Base-by-base conservation (phyloP, 495 filamentous ascomycete genomes). In the Trichoderma gamsii region DNA sequence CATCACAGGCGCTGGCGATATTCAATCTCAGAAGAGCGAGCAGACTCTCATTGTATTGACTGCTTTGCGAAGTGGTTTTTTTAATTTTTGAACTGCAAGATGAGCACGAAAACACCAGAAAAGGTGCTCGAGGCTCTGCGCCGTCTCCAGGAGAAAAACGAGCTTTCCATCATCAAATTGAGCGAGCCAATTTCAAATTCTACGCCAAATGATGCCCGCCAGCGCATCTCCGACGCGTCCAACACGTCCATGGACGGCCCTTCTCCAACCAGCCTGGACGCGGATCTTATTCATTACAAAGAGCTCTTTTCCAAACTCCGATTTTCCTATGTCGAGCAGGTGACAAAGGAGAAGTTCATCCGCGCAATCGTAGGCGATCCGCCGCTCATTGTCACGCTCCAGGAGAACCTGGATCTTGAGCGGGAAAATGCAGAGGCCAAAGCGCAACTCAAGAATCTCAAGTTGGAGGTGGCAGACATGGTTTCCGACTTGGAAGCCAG, bases 231-330 rank as follows among this genome's bases (percentile, higher is more conserved):
- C 6, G 90, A 92, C 78, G 84, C 87, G 38, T 92, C 90, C 32
- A 79, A 78, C 68, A 78, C 84, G 32, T 82, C 86, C 11, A 80
- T 90, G 68, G 88, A 90, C 64, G 85, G 87, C 65, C 85, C 88
- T 0, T 91, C 89, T 18, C 90, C 92, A 0, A 86, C 88, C 11
- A 89, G 86, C 16, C 83, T 97, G 6, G 89, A 92, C 70, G 91
- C 91, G 35, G 93, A 97, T 76, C 81, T 97, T n/a, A 81, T 85
- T 65, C 93, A 97, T 76, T 97, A 97, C 78, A 90, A 90, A 72
- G 95, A 97, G 79, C 86, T 98, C 38, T 98, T 97, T 78, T 89
- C 92, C 52, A 97, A 97, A 79, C 85, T 99, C 35, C 92, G 93
- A 74, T 98, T 98, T 81, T 96, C 91, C 71, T 98, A 92, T 77